phyloP scores from a whole-genome alignment of 768 basidiomycete species.

The Suillus americanus region DNA sequence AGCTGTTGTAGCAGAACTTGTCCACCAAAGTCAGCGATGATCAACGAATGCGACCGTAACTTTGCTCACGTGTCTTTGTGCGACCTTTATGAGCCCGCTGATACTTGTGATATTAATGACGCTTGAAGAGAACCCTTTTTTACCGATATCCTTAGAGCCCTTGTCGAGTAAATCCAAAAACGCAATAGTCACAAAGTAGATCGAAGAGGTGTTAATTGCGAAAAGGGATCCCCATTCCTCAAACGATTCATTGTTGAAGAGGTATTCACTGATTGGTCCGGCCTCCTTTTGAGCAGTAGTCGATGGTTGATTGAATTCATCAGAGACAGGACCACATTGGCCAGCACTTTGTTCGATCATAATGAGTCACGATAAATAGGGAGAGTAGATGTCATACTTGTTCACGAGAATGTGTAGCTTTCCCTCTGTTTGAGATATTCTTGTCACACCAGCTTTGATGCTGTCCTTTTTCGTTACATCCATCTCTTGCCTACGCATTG shows the following conservation, averaged over 20 bases:
- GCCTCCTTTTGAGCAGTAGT: constrained; percentile 62
- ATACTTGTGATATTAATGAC: constrained; percentile 81
- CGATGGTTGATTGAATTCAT: constrained; percentile 54
- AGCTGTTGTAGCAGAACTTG: constrained; percentile 81
- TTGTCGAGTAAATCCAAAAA: constrained; percentile 76
- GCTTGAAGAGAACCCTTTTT: constrained; percentile 54
- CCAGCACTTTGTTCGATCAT: constrained; percentile 56
- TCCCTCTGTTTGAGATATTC: constrained; percentile 44
- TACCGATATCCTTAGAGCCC: constrained; percentile 65
- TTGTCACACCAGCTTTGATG: constrained; percentile 54
- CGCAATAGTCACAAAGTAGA: constrained; percentile 74
- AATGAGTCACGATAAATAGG: background rate
- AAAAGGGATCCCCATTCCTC: constrained; percentile 65
- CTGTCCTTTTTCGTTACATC: constrained; percentile 72
- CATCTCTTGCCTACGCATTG: constrained; percentile 52
- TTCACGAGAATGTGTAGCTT: constrained; percentile 79
- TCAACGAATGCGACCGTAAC: background rate
- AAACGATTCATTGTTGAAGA: constrained; percentile 68
- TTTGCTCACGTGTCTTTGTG: constrained; percentile 74
- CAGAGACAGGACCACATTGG: constrained; percentile 62
- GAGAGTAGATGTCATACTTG: constrained; percentile 49
- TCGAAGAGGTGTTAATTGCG: constrained; percentile 69
- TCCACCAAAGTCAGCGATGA: background rate
- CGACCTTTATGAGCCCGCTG: constrained; percentile 67
- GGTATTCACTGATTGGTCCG: constrained; percentile 62